Evolutionary conservation across 2,329 filamentous ascomycete genomes (phyloP), one percentile per base, ranked within the genome.

Genomic region (Alternaria sp.): DNA sequence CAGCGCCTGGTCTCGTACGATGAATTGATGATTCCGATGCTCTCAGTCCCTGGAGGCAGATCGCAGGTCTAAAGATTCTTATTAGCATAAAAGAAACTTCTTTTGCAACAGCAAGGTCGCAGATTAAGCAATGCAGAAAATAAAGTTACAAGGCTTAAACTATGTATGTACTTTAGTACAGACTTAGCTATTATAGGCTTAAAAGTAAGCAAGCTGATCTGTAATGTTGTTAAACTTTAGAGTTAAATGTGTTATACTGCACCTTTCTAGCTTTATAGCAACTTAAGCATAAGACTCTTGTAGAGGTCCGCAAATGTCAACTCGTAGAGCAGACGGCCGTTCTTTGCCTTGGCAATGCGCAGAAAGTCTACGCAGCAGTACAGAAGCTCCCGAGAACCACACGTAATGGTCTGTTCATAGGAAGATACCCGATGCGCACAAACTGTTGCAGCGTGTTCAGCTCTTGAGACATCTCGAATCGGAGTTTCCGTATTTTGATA

Each of bases 401-500:
- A 41, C 2, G 23, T 41, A 24, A 17, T 24, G 4, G 5, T 3
- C 4, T 23, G 8, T 23, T 5, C 4, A n/a, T 17, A 17, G n/a
- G 14, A 17, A 7, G 14, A 7, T 36, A 14, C 33, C 34, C 7
- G 5, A 5, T 5, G 24, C 2, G 14, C 6, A 2, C 39, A 41
- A 41, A 23, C 23, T 41, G 11, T 14, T 4, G 4, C 1, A 4
- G 24, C 24, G 39, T 23, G 1, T 14, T 0, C 7, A 2, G 13
- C 3, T 0, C 2, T 3, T 1, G 1, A 13, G 39, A 14, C 0
- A 41, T 3, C 23, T 14, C 1, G 39, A 41, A 4, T 10, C 1
- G 4, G 2, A 41, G 39, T 41, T 41, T 24, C 6, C 3, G 39
- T 23, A 41, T 21, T 26, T 23, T 41, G 3, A 0, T 41, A 1